These are phyloP conservation scores for Astrothelium subdiscretum DNA, from an alignment of 495 filamentous ascomycete species.

Conservation along the genomic window DNA sequence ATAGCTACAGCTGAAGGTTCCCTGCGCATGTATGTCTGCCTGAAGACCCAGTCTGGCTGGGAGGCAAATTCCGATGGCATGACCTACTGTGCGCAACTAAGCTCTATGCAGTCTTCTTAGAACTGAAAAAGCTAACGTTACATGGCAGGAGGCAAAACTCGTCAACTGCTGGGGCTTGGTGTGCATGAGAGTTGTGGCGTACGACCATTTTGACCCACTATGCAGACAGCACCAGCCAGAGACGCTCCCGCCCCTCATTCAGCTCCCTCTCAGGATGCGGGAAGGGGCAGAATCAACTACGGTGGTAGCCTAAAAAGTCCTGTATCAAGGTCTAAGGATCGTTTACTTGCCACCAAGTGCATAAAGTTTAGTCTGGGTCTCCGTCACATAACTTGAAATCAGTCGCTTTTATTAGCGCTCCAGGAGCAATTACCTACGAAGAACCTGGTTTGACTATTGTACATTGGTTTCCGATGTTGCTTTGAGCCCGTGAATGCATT, in stretches of 20 bases:
- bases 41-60: too few relatives aligned
- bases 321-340: too few relatives aligned
- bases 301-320: too few relatives aligned
- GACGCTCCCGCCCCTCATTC: too few relatives aligned
- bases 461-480: background rate
- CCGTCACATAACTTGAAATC: background rate
- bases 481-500: background rate
- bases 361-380: background rate
- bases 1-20: background rate
- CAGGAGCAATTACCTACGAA: background rate
- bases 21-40: background rate
- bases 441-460: background rate
- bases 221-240: too few relatives aligned
- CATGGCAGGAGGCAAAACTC: background rate
- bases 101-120: too few relatives aligned
- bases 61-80: background rate
- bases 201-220: too few relatives aligned
- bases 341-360: too few relatives aligned
- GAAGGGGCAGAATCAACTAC: too few relatives aligned
- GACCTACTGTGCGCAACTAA: background rate
- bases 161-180: too few relatives aligned
- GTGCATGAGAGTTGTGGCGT: too few relatives aligned
- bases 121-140: background rate
- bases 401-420: background rate
- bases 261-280: too few relatives aligned